Percentiles rank a stretch among this genome's conserved stretches.
These are phyloP conservation scores for Syzygium aromaticum DNA, from an alignment of 345 rosid species.

Conservation along the genomic window DNA sequence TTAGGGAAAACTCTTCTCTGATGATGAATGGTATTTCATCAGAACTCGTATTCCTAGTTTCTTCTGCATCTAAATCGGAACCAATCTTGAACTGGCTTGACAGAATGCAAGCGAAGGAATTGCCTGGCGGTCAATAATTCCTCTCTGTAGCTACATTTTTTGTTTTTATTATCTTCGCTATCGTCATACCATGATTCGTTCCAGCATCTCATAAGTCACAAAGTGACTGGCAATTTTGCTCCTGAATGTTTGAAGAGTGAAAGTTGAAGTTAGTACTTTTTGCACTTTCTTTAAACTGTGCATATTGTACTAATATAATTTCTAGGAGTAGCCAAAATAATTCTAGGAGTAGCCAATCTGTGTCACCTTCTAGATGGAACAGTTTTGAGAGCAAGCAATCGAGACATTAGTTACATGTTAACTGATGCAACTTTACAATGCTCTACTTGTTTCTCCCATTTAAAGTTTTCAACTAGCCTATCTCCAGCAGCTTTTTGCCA, in stretches of 20 bases:
- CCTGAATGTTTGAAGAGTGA: not conserved
- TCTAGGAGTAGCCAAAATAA: not conserved
- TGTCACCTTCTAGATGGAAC: not conserved
- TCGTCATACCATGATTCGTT: too few relatives aligned
- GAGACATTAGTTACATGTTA: not conserved
- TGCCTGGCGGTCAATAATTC: not conserved
- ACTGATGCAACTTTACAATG: not conserved
- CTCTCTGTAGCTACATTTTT: too few relatives aligned
- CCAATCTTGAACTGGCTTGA: slow-evolving; percentile 24
- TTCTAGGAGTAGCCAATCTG: not conserved
- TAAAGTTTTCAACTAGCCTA: not conserved
- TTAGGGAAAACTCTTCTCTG: slow-evolving; percentile 36
- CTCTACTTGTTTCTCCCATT: not conserved
- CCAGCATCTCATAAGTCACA: too few relatives aligned
- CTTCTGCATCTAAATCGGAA: slow-evolving; percentile 34
- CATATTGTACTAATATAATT: not conserved
- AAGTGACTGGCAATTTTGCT: not conserved
- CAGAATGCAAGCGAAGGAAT: slow-evolving; percentile 3
- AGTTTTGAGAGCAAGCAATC: not conserved
- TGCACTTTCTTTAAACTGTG: not conserved
- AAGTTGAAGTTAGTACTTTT: not conserved
- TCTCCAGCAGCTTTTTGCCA: not conserved
- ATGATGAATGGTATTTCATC: slow-evolving; percentile 20
- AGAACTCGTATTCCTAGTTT: slow-evolving; percentile 31
- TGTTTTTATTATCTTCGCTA: too few relatives aligned